Conservation (phyloP, 148 eudicot genomes). For the Chenopodium suecicum region DNA sequence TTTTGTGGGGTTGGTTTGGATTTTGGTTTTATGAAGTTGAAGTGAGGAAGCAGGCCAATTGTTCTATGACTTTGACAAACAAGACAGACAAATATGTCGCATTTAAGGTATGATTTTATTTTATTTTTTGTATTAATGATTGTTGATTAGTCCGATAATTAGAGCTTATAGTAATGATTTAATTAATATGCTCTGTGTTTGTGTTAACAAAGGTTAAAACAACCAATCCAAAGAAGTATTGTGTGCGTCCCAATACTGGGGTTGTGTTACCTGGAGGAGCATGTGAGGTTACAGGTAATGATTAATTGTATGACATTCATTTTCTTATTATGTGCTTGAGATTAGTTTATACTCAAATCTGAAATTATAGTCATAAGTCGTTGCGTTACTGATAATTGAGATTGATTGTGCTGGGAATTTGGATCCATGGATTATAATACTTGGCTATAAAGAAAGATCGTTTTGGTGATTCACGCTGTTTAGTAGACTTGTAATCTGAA, state of each 20-base stretch:
- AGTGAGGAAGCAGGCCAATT: conserved; percentile 62
- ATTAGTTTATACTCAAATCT: neutral
- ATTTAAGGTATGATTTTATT: conserved; percentile 54
- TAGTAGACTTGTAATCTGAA: neutral
- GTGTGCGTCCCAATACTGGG: conserved; percentile 90
- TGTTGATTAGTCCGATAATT: conserved; percentile 12
- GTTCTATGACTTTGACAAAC: conserved; percentile 58
- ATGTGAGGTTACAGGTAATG: conserved; percentile 68
- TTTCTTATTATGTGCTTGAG: neutral
- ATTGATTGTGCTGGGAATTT: conserved; percentile 8
- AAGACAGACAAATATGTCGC: conserved; percentile 58
- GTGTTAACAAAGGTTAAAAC: conserved; percentile 62
- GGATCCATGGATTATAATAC: conserved; percentile 5
- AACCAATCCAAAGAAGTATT: conserved; percentile 87
- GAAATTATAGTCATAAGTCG: neutral
- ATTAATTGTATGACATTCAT: neutral
- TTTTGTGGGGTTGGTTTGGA: conserved; percentile 28
- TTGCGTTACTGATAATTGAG: neutral
- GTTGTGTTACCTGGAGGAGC: conserved; percentile 59
- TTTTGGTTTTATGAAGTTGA: conserved; percentile 42
- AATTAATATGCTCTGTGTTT: conserved; percentile 14
- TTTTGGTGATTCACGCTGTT: conserved; percentile 6
- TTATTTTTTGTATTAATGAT: neutral
- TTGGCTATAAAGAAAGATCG: neutral
- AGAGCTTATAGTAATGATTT: conserved; percentile 16